Percentiles rank a stretch among this genome's conserved stretches.
Evolutionary conservation across 2,329 filamentous ascomycete species (phyloP).

Genomic region (Tolypocladium amazonense): DNA sequence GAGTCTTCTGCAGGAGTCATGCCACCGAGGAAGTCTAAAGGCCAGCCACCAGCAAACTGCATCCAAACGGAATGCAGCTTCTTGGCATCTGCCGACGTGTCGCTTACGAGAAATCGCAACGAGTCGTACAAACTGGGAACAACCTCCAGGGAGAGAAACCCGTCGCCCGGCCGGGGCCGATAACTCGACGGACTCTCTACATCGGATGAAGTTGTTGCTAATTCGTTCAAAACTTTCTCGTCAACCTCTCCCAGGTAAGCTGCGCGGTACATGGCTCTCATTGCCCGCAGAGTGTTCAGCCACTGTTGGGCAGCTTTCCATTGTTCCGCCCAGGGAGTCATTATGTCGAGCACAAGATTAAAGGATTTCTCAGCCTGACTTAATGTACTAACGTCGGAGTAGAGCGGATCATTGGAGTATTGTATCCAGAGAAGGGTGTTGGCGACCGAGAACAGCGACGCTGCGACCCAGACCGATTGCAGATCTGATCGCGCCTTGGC

Average conservation of each 20-base stretch:
- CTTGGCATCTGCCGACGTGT: conserved; percentile 1
- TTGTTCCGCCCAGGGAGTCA: conserved; percentile 5
- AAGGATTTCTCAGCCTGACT: conserved; percentile 4
- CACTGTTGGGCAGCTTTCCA: conserved; percentile 9
- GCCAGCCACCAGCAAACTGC: conserved; percentile 1
- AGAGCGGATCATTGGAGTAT: conserved; percentile 5
- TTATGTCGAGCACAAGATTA: conserved; percentile 3
- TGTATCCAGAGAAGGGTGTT: conserved; percentile 11
- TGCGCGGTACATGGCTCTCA: conserved; percentile 12
- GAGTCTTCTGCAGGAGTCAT: background rate
- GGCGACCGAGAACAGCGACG: conserved; percentile 7
- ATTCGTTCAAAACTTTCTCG: background rate
- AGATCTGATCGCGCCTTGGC: background rate
- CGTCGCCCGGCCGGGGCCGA: conserved; percentile 1
- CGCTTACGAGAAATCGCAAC: conserved; percentile 1
- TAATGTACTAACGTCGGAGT: background rate
- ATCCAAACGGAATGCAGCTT: conserved; percentile 2
- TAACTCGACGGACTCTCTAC: background rate
- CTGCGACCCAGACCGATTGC: conserved; percentile 10
- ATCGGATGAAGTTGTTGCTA: background rate
- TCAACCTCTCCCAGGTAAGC: conserved; percentile 10
- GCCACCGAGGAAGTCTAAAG: background rate
- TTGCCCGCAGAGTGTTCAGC: conserved; percentile 8
- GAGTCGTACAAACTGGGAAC: conserved; percentile 1
- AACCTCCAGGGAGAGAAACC: background rate